These are phyloP conservation scores for Acacia concinna DNA, from an alignment of 331 rosid genomes.

Conservation along the genomic window DNA sequence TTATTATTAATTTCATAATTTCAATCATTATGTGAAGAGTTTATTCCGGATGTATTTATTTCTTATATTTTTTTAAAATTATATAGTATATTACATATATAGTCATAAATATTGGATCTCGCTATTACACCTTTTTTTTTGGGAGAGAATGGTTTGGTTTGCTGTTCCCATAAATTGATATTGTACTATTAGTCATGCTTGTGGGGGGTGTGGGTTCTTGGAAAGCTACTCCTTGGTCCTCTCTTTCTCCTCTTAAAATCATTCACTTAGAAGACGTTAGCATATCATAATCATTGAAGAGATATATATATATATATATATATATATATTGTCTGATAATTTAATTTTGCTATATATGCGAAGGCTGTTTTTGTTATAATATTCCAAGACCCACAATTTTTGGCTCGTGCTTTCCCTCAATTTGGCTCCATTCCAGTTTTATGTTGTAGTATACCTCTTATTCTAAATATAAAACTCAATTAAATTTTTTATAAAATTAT, in stretches of 20 bases:
- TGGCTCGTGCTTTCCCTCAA: background rate
- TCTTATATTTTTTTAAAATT: background rate
- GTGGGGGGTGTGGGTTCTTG: background rate
- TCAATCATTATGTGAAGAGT: background rate
- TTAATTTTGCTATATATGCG: background rate
- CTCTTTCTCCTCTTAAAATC: background rate
- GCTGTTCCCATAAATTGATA: background rate
- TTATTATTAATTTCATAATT: too few species aligned
- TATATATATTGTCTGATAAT: background rate
- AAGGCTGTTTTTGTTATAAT: background rate
- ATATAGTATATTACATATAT: too few species aligned
- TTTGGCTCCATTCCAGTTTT: background rate
- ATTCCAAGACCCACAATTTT: background rate
- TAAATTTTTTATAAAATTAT: too few species aligned
- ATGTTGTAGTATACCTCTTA: too few species aligned
- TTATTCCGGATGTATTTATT: too few species aligned
- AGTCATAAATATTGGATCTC: background rate
- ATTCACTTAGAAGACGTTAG: background rate
- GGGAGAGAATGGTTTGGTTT: background rate
- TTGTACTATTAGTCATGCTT: background rate
- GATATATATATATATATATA: background rate
- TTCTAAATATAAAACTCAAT: too few species aligned
- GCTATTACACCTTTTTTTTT: background rate
- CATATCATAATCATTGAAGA: background rate
- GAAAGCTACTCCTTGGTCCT: background rate